Base-by-base conservation (phyloP, 352 stramenopile genomes). In the Blastocystis sp. region DNA sequence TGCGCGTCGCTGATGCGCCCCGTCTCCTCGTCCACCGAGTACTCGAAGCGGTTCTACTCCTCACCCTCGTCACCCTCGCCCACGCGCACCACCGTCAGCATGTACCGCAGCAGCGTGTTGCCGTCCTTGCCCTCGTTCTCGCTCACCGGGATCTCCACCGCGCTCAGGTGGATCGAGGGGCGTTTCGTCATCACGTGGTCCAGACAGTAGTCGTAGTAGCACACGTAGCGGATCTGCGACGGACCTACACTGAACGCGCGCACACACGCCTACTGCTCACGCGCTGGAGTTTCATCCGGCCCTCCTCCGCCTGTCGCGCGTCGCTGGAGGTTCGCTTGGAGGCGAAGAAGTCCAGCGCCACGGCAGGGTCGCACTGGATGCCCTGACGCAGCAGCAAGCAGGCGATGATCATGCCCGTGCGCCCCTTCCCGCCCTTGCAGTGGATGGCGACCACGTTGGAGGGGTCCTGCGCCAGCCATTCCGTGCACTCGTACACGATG, bases 371-470 rank as follows among this genome's bases (percentile, higher is more conserved):
- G 35, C 50, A 63, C n/a, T 69, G 51, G 29, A 77, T 69, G 2
- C 85, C 39, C 12, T 62, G 63, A 10, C 71, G 35, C 39, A 90
- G 77, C 60, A 90, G 51, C 31, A 88, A 59, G 33, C 41, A 85
- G 35, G 85, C 67, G 24, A 90, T 61, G 16, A 90, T 61, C 66
- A 85, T 88, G 31, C 85, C 85, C 13, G 85, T 90, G 26, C 85
- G 70, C 3, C 85, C 85, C 33, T 90, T 90, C 0, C 85, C 85
- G 29, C 85, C 85, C 50, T 90, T 90, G 61, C 85, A 90, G 60
- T 90, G 85, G 0, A 90, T 33, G 1, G 55, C 85, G 26, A 90
- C 31, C 60, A 89, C 85, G 55, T 90, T 90, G 3, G 45, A 12
- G 3, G 70, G 70, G 63, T 67, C 71, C 29, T 74, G 65, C 19